Evolutionary conservation across 2,329 filamentous ascomycete species (phyloP), one percentile per base, ranked within the genome.

Genomic region (Parastagonospora nodorum): DNA sequence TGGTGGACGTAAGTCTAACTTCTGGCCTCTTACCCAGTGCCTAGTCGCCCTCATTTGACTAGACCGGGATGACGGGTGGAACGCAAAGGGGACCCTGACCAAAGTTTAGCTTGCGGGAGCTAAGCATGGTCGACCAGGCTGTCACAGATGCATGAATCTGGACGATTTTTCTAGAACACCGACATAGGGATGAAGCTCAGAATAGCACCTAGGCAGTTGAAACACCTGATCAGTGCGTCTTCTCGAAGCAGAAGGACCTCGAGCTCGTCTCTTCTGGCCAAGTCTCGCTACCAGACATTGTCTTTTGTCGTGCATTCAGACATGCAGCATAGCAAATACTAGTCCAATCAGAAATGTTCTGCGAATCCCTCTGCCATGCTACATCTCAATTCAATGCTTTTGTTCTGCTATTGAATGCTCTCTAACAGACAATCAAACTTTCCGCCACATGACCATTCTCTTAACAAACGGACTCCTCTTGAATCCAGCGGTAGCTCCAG

Each of bases 381-480:
- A 3, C 19, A 24, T 24, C 19, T 24, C 5, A 24, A 24, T 5
- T 24, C 19, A 24, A 24, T 24, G 19, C 19, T 24, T 5, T 24
- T 24, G 19, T 24, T 24, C 5, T 24, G 19, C 19, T 5, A 24
- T 24, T 3, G 19, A 24, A 24, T 3, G 19, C 19, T 24, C 19
- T 24, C 19, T 24, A 5, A 24, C 19, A 24, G 19, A 24, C 19
- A 24, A 24, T 58, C 48, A 72, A 8, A 73, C 69, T 19, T 53
- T 68, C 31, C 57, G 46, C 61, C 68, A 68, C 60, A 64, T 63
- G 24, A 73, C 48, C 46, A 72, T 36, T 45, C 70, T 60, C 56
- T 57, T 69, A 19, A 65, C 8, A 27, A 73, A 73, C 1, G 54
- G 32, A 24, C 60, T 66, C 45, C 57, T 67, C 45, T 54, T 51